A percentile compares a stretch with the other conserved stretches of the same genome.
These are phyloP conservation scores for Acanthamoeba royreba DNA, from an alignment of 208 protist genomes.

Conservation along the genomic window DNA sequence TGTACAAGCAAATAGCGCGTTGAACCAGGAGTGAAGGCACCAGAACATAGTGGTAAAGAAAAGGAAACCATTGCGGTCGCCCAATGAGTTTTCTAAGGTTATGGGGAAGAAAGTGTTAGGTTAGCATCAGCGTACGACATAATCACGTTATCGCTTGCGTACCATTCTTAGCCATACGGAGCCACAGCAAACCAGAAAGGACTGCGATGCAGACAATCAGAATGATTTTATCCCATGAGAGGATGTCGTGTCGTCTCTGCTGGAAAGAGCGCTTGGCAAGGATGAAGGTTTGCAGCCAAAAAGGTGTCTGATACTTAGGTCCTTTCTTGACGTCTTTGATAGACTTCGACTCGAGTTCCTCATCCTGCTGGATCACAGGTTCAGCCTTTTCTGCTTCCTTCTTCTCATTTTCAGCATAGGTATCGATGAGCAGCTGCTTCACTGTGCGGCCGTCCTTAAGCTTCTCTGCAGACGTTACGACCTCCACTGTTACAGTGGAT, in stretches of 20 bases:
- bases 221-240: conserved; percentile 10
- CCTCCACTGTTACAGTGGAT: not conserved
- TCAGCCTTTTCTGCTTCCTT: not conserved
- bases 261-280: no score
- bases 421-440: not conserved
- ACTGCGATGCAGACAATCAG: conserved; percentile 45
- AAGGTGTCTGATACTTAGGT: no score
- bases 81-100: not conserved
- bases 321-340: no score
- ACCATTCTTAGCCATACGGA: conserved; percentile 3
- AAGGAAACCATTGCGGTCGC: not conserved
- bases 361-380: no score
- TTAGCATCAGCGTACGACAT: no score
- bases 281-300: no score
- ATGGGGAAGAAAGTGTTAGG: no score
- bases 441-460: not conserved
- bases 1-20: conserved; percentile 2
- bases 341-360: no score
- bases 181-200: conserved; percentile 48
- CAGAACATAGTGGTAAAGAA: conserved; percentile 16
- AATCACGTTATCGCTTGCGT: not conserved
- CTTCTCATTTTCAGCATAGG: not conserved
- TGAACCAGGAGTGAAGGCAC: conserved; percentile 16
- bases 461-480: not conserved
- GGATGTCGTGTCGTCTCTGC: not conserved